Evolutionary conservation across 2,329 filamentous ascomycete species (phyloP).

Genomic region (Paraphoma sp.): DNA sequence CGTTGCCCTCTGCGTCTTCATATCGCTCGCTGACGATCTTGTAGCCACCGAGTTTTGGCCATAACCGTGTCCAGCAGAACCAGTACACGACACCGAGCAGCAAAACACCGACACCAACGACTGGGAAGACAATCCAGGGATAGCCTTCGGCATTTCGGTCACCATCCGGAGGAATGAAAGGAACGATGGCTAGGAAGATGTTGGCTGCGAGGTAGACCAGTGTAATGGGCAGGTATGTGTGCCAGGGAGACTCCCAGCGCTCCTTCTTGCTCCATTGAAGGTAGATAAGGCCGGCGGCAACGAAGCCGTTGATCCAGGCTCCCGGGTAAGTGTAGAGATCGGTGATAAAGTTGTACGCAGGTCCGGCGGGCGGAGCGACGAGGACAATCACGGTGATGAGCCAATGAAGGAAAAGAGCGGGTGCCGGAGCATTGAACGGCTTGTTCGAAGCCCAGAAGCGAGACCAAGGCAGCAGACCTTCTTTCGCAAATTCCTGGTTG

Average conservation of each 20-base stretch:
- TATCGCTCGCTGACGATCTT: conserved; percentile 40
- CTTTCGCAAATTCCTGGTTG: conserved; percentile 72
- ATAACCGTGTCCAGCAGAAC: conserved; percentile 27
- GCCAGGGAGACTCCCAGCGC: conserved; percentile 48
- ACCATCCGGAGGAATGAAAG: conserved; percentile 51
- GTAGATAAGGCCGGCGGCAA: conserved; percentile 44
- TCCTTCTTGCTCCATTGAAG: conserved; percentile 43
- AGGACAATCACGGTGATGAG: conserved; percentile 70
- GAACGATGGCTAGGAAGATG: conserved; percentile 51
- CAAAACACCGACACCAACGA: conserved; percentile 52
- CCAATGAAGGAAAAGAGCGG: conserved; percentile 68
- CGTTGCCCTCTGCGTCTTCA: conserved; percentile 34
- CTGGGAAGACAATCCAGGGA: conserved; percentile 54
- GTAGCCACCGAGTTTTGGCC: conserved; percentile 36
- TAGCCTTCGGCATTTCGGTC: conserved; percentile 51
- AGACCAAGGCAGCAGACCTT: conserved; percentile 71
- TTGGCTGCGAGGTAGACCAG: conserved; percentile 51
- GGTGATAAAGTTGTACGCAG: conserved; percentile 72
- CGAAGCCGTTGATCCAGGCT: conserved; percentile 47
- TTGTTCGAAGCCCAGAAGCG: conserved; percentile 73
- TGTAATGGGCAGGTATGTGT: conserved; percentile 43
- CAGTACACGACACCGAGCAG: conserved; percentile 48
- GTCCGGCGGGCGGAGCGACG: conserved; percentile 69
- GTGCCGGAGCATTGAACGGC: conserved; percentile 67
- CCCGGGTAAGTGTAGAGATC: conserved; percentile 55